Conservation (phyloP, 305 asterid genomes). For the Plantago coronopus region DNA sequence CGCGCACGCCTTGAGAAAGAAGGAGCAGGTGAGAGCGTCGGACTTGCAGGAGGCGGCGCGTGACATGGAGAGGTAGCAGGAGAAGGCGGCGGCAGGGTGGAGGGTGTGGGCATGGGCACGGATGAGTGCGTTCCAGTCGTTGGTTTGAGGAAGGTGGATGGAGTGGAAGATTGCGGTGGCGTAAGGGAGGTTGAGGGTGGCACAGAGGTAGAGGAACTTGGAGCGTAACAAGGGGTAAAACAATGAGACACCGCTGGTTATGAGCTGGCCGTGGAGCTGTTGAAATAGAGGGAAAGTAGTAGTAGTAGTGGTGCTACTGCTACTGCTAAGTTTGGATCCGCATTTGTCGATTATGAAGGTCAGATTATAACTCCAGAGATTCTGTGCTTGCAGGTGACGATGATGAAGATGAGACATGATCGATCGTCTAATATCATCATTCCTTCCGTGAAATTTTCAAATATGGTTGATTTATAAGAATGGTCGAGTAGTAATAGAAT, state of each 20-base stretch:
- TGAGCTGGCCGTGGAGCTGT: slow-evolving; percentile 83
- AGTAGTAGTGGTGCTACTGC: too few species aligned
- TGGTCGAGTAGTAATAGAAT: too few species aligned
- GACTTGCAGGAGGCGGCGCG: slow-evolving; percentile 61
- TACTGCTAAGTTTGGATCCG: too few species aligned
- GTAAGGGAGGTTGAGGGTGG: slow-evolving; percentile 53
- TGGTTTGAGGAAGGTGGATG: slow-evolving; percentile 50
- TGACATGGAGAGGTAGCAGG: slow-evolving; percentile 55
- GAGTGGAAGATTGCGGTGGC: slow-evolving; percentile 54
- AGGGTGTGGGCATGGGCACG: slow-evolving; percentile 87
- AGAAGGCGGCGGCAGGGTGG: slow-evolving; percentile 53
- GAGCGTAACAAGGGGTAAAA: slow-evolving; percentile 55
- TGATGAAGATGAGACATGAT: too few species aligned
- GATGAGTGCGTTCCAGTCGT: slow-evolving; percentile 93
- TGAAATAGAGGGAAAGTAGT: slow-evolving; percentile 43
- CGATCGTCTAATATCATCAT: too few species aligned
- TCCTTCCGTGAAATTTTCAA: too few species aligned
- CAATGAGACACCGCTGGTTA: slow-evolving; percentile 59
- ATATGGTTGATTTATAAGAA: too few species aligned
- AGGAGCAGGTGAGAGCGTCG: slow-evolving; percentile 91
- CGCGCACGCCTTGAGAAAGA: slow-evolving; percentile 87
- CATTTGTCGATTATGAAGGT: too few species aligned
- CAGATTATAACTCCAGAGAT: too few species aligned
- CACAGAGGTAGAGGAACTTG: slow-evolving; percentile 64
- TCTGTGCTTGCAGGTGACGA: too few species aligned